Percentiles rank a stretch among this genome's conserved stretches.
These are phyloP conservation scores for Tulasnella sp. DNA, from an alignment of 768 basidiomycete genomes.

Conservation along the genomic window DNA sequence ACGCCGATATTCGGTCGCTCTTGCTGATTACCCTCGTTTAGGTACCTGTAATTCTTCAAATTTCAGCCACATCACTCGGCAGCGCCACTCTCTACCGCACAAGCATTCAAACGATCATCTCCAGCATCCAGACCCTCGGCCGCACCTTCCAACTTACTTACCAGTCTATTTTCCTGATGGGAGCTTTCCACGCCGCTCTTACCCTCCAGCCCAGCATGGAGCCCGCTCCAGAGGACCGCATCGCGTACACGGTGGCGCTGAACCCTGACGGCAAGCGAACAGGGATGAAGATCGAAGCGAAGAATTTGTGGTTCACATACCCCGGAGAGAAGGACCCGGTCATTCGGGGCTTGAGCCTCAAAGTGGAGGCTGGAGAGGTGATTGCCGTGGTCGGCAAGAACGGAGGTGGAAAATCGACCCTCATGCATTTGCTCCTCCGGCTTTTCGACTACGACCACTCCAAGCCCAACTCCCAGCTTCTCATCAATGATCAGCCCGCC, in stretches of 20 bases:
- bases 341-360: conserved; percentile 56
- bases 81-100: conserved; percentile 72
- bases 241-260: not conserved
- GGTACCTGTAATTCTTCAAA: conserved; percentile 50
- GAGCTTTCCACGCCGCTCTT: conserved; percentile 71
- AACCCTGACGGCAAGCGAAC: conserved; percentile 14
- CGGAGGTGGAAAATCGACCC: conserved; percentile 54
- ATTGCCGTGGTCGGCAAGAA: conserved; percentile 61
- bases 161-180: conserved; percentile 78
- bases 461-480: conserved; percentile 27
- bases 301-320: conserved; percentile 64
- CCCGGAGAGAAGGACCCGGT: conserved; percentile 60
- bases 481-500: conserved; percentile 60
- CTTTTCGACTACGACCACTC: conserved; percentile 57
- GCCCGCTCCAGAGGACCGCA: conserved; percentile 27
- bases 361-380: conserved; percentile 60
- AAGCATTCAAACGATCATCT: conserved; percentile 61
- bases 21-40: not conserved
- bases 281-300: conserved; percentile 59
- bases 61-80: conserved; percentile 63
- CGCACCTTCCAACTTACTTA: conserved; percentile 63
- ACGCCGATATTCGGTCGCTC: not conserved
- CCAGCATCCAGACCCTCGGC: conserved; percentile 49
- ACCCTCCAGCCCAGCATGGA: conserved; percentile 55
- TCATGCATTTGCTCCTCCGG: conserved; percentile 69